phyloP scores from a whole-genome alignment of 2,329 filamentous ascomycete genomes.

The Cytospora paraplurivora region DNA sequence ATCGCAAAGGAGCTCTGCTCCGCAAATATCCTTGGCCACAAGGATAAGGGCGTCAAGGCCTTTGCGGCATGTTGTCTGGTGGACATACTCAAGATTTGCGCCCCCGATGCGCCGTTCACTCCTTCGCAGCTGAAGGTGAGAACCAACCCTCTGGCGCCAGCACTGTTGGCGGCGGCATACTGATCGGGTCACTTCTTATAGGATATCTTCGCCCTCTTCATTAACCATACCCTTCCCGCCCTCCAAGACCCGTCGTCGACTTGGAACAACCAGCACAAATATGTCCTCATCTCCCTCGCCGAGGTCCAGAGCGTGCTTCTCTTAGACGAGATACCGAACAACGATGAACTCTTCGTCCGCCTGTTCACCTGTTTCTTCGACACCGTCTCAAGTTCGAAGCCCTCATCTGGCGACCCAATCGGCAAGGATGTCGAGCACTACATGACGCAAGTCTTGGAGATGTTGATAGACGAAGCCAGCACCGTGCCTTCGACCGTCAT shows the following conservation, averaged over 20 bases:
- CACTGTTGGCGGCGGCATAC: background rate
- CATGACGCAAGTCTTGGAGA: conserved; percentile 82
- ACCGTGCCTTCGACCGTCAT: conserved; percentile 79
- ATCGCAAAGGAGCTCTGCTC: conserved; percentile 85
- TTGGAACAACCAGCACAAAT: conserved; percentile 92
- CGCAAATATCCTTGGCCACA: conserved; percentile 82
- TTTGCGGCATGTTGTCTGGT: conserved; percentile 88
- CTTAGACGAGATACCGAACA: conserved; percentile 81
- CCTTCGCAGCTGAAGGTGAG: conserved; percentile 84
- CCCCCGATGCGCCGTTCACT: conserved; percentile 93
- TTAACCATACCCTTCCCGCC: conserved; percentile 79
- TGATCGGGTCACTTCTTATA: conserved; percentile 39
- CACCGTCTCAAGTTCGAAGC: conserved; percentile 78
- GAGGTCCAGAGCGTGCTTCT: conserved; percentile 95
- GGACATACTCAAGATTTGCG: conserved; percentile 89
- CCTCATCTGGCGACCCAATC: conserved; percentile 75
- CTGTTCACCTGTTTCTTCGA: conserved; percentile 93
- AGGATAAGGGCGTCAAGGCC: conserved; percentile 90
- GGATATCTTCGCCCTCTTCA: conserved; percentile 92
- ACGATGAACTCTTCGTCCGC: conserved; percentile 75
- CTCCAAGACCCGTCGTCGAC: conserved; percentile 84
- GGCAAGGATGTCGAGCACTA: conserved; percentile 93
- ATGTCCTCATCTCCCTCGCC: conserved; percentile 83
- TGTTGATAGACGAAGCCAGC: conserved; percentile 82
- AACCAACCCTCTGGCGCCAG: background rate